These are phyloP conservation scores for Laburnicola sp. DNA, from an alignment of 2,329 filamentous ascomycete species.

Conservation along the genomic window DNA sequence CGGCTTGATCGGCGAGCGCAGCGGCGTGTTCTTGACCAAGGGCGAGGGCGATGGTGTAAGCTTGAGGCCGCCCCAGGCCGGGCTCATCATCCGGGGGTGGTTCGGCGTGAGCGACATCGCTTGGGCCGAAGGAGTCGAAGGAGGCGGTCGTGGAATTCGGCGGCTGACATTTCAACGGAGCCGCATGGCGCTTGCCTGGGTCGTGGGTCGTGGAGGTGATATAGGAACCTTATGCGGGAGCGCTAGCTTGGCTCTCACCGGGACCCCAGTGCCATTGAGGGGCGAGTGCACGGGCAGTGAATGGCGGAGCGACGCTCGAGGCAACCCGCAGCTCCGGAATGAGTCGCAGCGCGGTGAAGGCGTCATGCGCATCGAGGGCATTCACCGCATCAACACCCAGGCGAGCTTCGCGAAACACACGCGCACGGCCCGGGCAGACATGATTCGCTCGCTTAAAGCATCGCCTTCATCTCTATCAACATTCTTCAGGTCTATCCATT, in stretches of 20 bases:
- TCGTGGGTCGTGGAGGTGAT: slow-evolving; percentile 1
- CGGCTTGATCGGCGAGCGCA: slow-evolving; percentile 64
- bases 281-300: background rate
- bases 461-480: background rate
- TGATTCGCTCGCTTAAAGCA: background rate
- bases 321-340: background rate
- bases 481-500: too few species aligned
- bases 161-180: slow-evolving; percentile 18
- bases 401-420: background rate
- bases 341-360: background rate
- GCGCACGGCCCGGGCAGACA: background rate
- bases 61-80: slow-evolving; percentile 45
- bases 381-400: background rate
- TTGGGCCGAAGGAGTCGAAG: slow-evolving; percentile 16
- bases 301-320: background rate
- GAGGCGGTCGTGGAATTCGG: slow-evolving; percentile 4
- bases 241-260: background rate
- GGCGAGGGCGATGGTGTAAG: slow-evolving; percentile 72
- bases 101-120: slow-evolving; percentile 47
- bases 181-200: slow-evolving; percentile 21
- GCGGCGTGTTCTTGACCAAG: slow-evolving; percentile 59
- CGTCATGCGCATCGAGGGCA: background rate
- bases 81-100: slow-evolving; percentile 48
- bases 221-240: slow-evolving; percentile 2
- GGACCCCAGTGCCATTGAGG: background rate